These are phyloP conservation scores for Bruguiera sexangula DNA, from an alignment of 345 rosid species.

Conservation along the genomic window DNA sequence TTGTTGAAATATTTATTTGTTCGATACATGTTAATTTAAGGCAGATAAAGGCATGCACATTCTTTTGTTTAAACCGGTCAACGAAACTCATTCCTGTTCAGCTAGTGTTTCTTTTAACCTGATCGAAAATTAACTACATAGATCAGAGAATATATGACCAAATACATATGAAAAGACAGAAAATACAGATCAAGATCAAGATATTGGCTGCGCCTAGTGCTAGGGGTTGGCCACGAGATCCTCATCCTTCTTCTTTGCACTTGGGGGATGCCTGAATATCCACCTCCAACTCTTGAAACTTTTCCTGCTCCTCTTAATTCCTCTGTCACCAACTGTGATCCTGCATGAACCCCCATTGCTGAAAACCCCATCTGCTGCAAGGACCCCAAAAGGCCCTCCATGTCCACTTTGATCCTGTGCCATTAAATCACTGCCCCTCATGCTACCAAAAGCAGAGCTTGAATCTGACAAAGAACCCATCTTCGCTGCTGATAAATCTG, in stretches of 20 bases:
- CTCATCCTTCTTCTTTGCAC: slow-evolving; percentile 38
- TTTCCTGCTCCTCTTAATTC: slow-evolving; percentile 63
- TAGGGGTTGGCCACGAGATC: slow-evolving; percentile 22
- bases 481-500: slow-evolving; percentile 25
- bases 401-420: slow-evolving; percentile 31
- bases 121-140: not conserved
- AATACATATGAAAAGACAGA: not conserved
- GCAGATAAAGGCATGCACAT: too few species aligned
- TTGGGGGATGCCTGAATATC: slow-evolving; percentile 69
- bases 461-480: slow-evolving; percentile 35
- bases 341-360: slow-evolving; percentile 58
- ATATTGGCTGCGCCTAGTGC: not conserved
- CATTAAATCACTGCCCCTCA: slow-evolving; percentile 35
- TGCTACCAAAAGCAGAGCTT: slow-evolving; percentile 54
- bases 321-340: slow-evolving; percentile 56
- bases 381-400: slow-evolving; percentile 15
- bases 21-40: too few species aligned
- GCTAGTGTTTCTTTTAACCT: slow-evolving; percentile 1
- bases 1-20: too few species aligned
- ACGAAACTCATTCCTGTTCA: not conserved
- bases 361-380: slow-evolving; percentile 24
- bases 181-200: not conserved
- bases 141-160: not conserved
- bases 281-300: slow-evolving; percentile 95
- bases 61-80: not conserved